Percentiles rank a stretch among this genome's conserved stretches.
Evolutionary conservation across 805 yeast species (phyloP).

Genomic region (Yamadazyma endophytica): DNA sequence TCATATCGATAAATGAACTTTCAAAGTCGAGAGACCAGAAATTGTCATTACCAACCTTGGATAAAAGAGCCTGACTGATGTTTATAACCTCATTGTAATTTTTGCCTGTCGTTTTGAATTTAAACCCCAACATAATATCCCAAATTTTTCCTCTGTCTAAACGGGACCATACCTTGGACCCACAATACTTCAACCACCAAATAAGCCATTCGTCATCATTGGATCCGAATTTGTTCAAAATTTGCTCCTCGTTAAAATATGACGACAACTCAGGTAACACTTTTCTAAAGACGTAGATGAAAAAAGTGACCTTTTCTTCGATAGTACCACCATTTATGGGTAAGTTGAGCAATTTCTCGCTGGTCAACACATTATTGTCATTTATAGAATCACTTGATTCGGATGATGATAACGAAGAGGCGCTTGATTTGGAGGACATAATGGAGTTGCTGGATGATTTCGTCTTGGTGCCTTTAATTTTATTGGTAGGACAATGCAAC

Average conservation of each 20-base stretch:
- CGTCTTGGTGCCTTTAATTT: constrained; percentile 50
- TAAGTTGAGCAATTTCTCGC: constrained; percentile 27
- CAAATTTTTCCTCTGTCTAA: constrained; percentile 83
- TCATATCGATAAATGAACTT: constrained; percentile 3
- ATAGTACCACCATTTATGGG: constrained; percentile 60
- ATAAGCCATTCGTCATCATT: constrained; percentile 84
- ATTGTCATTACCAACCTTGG: constrained; percentile 53
- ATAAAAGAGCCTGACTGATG: constrained; percentile 24
- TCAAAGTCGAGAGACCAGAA: constrained; percentile 45
- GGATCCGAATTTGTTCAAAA: constrained; percentile 50
- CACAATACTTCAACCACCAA: constrained; percentile 94
- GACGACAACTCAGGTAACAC: constrained; percentile 71
- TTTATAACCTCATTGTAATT: constrained; percentile 29
- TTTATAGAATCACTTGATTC: too few relatives aligned
- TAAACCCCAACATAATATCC: constrained; percentile 84
- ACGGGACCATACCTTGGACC: constrained; percentile 78
- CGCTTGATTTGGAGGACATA: too few relatives aligned
- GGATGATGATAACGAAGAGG: too few relatives aligned
- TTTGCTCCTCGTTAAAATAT: constrained; percentile 76
- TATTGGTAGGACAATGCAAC: constrained; percentile 65
- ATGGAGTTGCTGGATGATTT: constrained; percentile 20
- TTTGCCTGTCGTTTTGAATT: constrained; percentile 34
- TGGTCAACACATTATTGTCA: constrained; percentile 4
- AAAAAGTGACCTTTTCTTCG: constrained; percentile 64
- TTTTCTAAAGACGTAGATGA: constrained; percentile 58